These are phyloP conservation scores for Coemansia sp. DNA, from an alignment of 192 early-diverging fungal species.

Conservation along the genomic window DNA sequence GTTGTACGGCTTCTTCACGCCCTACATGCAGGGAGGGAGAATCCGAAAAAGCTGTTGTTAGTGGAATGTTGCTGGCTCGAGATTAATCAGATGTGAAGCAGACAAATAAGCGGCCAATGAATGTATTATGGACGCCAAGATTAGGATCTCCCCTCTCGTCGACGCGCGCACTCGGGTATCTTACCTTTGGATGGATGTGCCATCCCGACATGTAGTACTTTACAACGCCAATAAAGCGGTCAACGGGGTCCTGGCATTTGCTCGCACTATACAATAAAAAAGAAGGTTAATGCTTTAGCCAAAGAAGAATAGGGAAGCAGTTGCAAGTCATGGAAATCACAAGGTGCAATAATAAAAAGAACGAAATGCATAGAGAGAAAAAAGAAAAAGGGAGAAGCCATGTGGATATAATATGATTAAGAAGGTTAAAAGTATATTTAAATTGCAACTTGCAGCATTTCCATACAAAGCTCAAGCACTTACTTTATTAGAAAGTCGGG, in stretches of 20 bases:
- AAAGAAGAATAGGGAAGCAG: too few relatives aligned
- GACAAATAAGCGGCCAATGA: too few relatives aligned
- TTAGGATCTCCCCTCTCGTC: too few relatives aligned
- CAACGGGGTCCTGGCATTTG: slow-evolving; percentile 62
- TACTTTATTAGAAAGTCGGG: slow-evolving; percentile 77
- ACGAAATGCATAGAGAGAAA: too few relatives aligned
- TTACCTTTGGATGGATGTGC: slow-evolving; percentile 89
- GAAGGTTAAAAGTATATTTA: too few relatives aligned
- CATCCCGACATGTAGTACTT: slow-evolving; percentile 86
- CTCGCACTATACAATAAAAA: slow-evolving; percentile 56
- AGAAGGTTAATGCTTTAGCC: too few relatives aligned
- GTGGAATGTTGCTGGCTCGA: too few relatives aligned
- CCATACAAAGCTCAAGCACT: slow-evolving; percentile 7
- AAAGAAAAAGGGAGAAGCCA: slow-evolving; percentile 3
- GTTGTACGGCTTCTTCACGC: slow-evolving; percentile 94
- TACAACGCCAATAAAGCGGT: slow-evolving; percentile 78
- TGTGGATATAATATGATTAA: not conserved
- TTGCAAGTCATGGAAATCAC: too few relatives aligned
- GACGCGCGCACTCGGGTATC: too few relatives aligned
- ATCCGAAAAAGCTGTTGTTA: not conserved
- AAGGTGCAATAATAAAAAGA: too few relatives aligned
- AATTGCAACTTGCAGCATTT: not conserved
- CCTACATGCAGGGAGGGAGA: slow-evolving; percentile 33
- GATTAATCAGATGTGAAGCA: too few relatives aligned
- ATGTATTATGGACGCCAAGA: too few relatives aligned